Base-by-base conservation (phyloP, 176 grass and related monocot genomes). In the Ensete glaucum region DNA sequence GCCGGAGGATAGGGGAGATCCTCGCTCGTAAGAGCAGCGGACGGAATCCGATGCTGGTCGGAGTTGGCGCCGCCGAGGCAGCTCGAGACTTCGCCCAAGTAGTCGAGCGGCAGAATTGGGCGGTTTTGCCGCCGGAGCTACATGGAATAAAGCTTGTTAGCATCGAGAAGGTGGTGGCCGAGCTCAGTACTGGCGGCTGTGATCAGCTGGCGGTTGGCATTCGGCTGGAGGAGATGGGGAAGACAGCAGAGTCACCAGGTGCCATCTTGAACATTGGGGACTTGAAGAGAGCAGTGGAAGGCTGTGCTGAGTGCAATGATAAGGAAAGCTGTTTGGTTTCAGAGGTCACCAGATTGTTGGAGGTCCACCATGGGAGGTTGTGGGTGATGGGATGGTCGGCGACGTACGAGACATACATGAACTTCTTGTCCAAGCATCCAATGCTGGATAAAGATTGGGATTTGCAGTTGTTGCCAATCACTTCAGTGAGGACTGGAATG, bases 361-460 rank as follows among this genome's bases (percentile, higher is more conserved):
- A 98, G 86, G 79, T 62, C 62, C 81, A 77, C 73, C 89, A 69
- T 34, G 64, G 56, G 1, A 79, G 79, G 15, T 23, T 93, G 54
- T 93, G 84, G 90, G 86, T 98, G 54, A 89, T 98, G 82, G 94
- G 88, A 0, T 98, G 94, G 94, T 88, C 94, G n/a, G 88, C 81
- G 27, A 93, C 90, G 43, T 98, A 93, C 26, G 90, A 98, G 68
- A 91, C 86, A 13, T 94, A 99, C 84, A 75, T 91, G 86, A 80
- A 92, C 67, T 94, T 99, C 86, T 81, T 99, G 20, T 91, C 88
- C 17, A 91, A 83, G 81, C 91, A 91, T 79, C 95, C 95, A 17
- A 83, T 99, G 77, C 29, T 94, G 73, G 90, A 99, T 73, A 99
- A 89, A 78, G 95, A 99, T 53, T 94, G 95, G 95, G 82, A 91